Evolutionary conservation across 2,329 filamentous ascomycete genomes (phyloP).

Genomic region (Diplodia corticola): DNA sequence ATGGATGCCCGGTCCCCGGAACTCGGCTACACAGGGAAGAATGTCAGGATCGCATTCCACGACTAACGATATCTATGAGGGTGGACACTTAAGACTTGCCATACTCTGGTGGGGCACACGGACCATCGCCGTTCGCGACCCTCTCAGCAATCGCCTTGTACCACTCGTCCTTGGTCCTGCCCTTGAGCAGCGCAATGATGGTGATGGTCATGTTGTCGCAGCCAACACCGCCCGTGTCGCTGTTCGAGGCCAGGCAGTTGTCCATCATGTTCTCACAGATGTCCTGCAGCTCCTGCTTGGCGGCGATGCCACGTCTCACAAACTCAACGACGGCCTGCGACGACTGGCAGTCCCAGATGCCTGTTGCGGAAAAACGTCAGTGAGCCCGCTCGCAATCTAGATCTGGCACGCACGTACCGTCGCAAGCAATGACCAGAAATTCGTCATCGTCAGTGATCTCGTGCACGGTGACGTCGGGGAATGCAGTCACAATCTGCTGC

Average conservation of each 20-base stretch:
- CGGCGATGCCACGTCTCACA: conserved; percentile 91
- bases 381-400: conserved; percentile 25
- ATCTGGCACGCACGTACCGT: conserved; percentile 34
- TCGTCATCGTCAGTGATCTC: conserved; percentile 92
- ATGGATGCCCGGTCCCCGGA: conserved; percentile 52
- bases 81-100: conserved; percentile 68
- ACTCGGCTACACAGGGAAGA: conserved; percentile 49
- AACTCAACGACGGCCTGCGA: conserved; percentile 98
- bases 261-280: conserved; percentile 99
- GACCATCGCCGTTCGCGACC: conserved; percentile 94
- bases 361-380: conserved; percentile 50
- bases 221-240: conserved; percentile 94
- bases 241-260: conserved; percentile 97
- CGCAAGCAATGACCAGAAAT: conserved; percentile 59
- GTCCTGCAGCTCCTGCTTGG: conserved; percentile 89
- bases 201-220: conserved; percentile 99
- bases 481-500: conserved; percentile 97
- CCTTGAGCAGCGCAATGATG: conserved; percentile 83
- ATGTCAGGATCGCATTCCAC: conserved; percentile 35
- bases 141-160: conserved; percentile 93
- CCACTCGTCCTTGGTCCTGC: conserved; percentile 96
- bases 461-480: conserved; percentile 89
- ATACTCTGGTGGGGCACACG: conserved; percentile 98
- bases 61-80: conserved; percentile 30
- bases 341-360: conserved; percentile 99